Evolutionary conservation across 1,139 yeast genomes (phyloP), one percentile per base, ranked within the genome.

Genomic region (Geotrichum citri-aurantii): DNA sequence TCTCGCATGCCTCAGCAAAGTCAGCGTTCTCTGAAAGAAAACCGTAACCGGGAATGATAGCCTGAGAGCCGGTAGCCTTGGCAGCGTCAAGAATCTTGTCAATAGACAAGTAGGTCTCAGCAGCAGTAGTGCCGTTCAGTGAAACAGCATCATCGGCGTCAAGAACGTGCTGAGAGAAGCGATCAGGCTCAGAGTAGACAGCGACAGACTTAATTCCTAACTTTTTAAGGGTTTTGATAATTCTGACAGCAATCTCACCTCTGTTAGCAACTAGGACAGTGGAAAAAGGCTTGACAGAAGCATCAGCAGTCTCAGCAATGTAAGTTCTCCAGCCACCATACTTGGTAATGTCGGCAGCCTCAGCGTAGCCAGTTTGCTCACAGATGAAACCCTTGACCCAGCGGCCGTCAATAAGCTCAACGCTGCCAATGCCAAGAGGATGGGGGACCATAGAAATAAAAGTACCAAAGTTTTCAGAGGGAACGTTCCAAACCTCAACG

Each of bases 181-280:
- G 81, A 71, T 93, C 99, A 5, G 91, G 87, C 68, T 90, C 95
- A 11, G 97, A 88, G 74, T 88, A 93, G 53, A 93, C 86, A 1
- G 98, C 95, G 64, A 93, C 85, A 0, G 97, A 77, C 66, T 79
- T 81, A 65, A 93, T 88, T 2, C 84, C 84, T 66, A 92, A 73
- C 71, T 85, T 86, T 72, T 88, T 89, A 69, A 92, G 78, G 8
- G 99, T 92, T 70, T 82, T 86, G 69, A 92, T 89, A 65, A 93
- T 88, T 71, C 99, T 80, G 42, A 91, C 97, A 2, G 99, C 97
- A 68, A 93, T 93, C 75, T 93, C 99, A 71, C 99, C 99, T 75
- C 99, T 83, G 77, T 93, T 93, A 44, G 99, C 98, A 59, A 93
- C 95, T 62, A 93, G 79, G 14, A 93, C 97, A 23, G 88, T 82